Conservation (phyloP, 257 asterid species). For the Paraleonurus japonicus region DNA sequence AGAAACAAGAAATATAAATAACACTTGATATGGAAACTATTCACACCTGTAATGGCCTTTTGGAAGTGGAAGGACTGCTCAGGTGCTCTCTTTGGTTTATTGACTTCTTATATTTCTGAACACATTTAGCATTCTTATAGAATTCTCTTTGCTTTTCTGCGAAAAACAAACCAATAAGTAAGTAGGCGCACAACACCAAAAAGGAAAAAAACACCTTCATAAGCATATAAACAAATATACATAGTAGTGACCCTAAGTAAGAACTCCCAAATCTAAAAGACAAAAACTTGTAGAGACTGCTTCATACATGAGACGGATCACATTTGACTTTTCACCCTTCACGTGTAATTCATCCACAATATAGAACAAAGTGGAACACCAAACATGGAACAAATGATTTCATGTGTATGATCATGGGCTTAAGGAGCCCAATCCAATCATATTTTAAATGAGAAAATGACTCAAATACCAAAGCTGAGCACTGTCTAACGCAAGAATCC, state of each 20-base stretch:
- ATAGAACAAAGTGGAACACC: too few species aligned
- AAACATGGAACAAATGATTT: too few species aligned
- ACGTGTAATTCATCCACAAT: too few species aligned
- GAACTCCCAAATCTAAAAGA: not conserved
- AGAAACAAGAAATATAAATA: not conserved
- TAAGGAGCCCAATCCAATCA: too few species aligned
- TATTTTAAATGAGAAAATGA: too few species aligned
- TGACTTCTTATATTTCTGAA: constrained; percentile 62
- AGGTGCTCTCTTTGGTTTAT: constrained; percentile 48
- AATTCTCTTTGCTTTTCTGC: constrained; percentile 92
- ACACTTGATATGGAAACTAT: not conserved
- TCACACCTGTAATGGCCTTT: constrained; percentile 44
- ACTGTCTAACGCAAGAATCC: too few species aligned
- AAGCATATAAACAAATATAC: not conserved
- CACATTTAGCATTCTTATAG: constrained; percentile 75
- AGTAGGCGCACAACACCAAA: not conserved
- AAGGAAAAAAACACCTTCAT: not conserved
- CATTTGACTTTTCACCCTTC: too few species aligned
- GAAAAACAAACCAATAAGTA: constrained; percentile 21
- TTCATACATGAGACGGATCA: too few species aligned
- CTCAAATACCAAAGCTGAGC: too few species aligned
- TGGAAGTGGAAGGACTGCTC: constrained; percentile 20
- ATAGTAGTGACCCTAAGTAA: not conserved
- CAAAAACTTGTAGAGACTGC: too few species aligned
- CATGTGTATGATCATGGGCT: too few species aligned